Conservation (phyloP, 2,329 filamentous ascomycete species). For the Huntiella moniliformis region DNA sequence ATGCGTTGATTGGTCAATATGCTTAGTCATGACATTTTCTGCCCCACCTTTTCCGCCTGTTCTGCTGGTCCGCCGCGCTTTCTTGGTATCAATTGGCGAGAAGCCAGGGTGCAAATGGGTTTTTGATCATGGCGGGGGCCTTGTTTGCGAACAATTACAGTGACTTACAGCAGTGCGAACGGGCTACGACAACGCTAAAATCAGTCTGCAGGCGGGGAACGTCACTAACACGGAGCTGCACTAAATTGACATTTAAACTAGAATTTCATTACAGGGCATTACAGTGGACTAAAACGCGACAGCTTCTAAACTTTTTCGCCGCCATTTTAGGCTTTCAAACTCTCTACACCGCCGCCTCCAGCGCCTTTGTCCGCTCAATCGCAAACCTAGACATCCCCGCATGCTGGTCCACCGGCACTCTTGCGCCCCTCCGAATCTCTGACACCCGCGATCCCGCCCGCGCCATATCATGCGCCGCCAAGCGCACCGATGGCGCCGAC, state of each 20-base stretch:
- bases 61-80: not conserved
- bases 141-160: not conserved
- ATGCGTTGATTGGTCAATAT: slow-evolving; percentile 3
- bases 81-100: not conserved
- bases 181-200: not conserved
- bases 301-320: not conserved
- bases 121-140: not conserved
- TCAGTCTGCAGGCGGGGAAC: not conserved
- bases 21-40: slow-evolving; percentile 7
- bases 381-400: slow-evolving; percentile 9
- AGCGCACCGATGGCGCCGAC: slow-evolving; percentile 4
- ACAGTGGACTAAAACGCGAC: not conserved
- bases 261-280: too few relatives aligned
- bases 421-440: slow-evolving; percentile 6
- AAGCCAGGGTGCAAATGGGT: not conserved
- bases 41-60: slow-evolving; percentile 5
- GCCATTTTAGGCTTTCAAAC: not conserved
- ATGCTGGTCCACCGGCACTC: slow-evolving; percentile 6
- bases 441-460: slow-evolving; percentile 6
- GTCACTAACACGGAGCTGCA: too few relatives aligned
- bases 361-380: slow-evolving; percentile 1
- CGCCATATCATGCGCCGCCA: slow-evolving; percentile 1
- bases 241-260: too few relatives aligned
- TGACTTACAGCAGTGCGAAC: not conserved
- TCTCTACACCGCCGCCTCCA: not conserved